Evolutionary conservation across 1,139 yeast genomes (phyloP).

Genomic region (Oligophagozyma castellii): DNA sequence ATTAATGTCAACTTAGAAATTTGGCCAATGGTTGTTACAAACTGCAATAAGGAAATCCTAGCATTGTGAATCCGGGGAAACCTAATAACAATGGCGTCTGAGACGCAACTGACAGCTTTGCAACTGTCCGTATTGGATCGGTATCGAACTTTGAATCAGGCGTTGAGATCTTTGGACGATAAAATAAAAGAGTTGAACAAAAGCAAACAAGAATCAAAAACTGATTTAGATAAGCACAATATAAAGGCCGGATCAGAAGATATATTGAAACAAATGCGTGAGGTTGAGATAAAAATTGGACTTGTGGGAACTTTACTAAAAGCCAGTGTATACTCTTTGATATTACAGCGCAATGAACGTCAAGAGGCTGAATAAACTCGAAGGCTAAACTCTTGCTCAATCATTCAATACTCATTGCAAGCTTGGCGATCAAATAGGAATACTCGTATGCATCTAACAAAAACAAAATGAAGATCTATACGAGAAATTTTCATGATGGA

Average conservation of each 20-base stretch:
- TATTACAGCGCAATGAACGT: constrained; percentile 27
- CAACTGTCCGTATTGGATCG: constrained; percentile 20
- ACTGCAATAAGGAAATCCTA: too few relatives aligned
- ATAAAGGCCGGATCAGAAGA: constrained; percentile 18
- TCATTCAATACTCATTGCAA: constrained; percentile 1
- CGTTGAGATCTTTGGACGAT: constrained; percentile 17
- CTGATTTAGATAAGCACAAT: neutral
- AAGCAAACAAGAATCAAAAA: constrained; percentile 3
- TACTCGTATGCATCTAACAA: too few relatives aligned
- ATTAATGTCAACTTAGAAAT: too few relatives aligned
- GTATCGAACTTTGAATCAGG: constrained; percentile 15
- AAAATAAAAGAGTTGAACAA: constrained; percentile 17
- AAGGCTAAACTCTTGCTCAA: neutral
- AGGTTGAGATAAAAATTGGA: constrained; percentile 49
- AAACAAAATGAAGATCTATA: too few relatives aligned
- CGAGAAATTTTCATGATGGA: too few relatives aligned
- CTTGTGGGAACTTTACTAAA: constrained; percentile 53
- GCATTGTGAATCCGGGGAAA: too few relatives aligned
- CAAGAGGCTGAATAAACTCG: constrained; percentile 2
- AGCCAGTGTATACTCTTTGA: constrained; percentile 53
- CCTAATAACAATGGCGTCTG: neutral
- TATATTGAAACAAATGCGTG: constrained; percentile 29
- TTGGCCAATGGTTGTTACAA: too few relatives aligned
- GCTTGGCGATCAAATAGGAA: too few relatives aligned
- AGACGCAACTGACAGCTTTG: constrained; percentile 7